Conservation (phyloP, 352 stramenopile species). For the Pythium periplocum region DNA sequence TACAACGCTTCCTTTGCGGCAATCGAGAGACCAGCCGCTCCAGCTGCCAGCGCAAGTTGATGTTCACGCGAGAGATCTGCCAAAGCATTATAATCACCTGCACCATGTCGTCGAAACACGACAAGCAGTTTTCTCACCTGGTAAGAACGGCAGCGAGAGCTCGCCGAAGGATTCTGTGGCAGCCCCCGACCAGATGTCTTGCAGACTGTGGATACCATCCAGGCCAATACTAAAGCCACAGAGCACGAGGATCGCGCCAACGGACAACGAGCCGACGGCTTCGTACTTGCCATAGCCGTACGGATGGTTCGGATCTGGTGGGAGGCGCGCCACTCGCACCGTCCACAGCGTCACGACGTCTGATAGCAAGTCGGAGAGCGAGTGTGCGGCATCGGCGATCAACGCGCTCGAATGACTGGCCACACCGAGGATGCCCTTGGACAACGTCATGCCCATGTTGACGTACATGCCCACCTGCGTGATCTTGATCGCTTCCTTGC, state of each 20-base stretch:
- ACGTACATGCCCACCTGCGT: constrained; percentile 92
- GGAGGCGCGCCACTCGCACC: constrained; percentile 88
- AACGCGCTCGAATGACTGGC: constrained; percentile 88
- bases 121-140: constrained; percentile 16
- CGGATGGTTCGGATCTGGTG: constrained; percentile 91
- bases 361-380: constrained; percentile 92
- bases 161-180: constrained; percentile 18
- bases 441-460: constrained; percentile 88
- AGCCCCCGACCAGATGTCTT: constrained; percentile 52
- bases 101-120: too few relatives aligned
- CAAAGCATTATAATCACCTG: too few relatives aligned
- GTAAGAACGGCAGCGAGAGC: constrained; percentile 41
- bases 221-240: constrained; percentile 66
- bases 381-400: constrained; percentile 95
- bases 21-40: constrained; percentile 89
- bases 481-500: constrained; percentile 76
- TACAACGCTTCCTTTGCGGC: constrained; percentile 93
- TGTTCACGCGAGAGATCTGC: constrained; percentile 42
- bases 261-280: constrained; percentile 79
- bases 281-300: constrained; percentile 90
- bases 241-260: constrained; percentile 78
- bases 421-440: constrained; percentile 82
- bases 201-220: constrained; percentile 66
- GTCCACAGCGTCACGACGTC: constrained; percentile 97
- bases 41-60: constrained; percentile 69